Conservation (phyloP, 2,329 filamentous ascomycete genomes). For the Catunica adiposa region DNA sequence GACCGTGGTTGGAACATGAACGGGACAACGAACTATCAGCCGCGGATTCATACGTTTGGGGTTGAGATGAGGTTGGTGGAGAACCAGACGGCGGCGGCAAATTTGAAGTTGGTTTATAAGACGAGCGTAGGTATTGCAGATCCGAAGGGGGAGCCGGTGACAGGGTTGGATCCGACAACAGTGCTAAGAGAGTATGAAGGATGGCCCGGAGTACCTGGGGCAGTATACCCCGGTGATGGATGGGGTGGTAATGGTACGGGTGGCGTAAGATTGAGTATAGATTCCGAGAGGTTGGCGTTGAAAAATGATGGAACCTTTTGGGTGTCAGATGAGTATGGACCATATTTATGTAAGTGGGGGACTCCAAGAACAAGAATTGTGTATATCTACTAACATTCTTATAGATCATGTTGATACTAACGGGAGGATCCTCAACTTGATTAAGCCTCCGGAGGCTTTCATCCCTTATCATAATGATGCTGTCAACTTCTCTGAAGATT, state of each 20-base stretch:
- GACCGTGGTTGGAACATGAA: constrained; percentile 61
- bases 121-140: constrained; percentile 49
- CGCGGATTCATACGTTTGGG: constrained; percentile 50
- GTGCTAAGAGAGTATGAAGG: constrained; percentile 33
- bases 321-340: constrained; percentile 55
- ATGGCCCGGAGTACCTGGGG: constrained; percentile 45
- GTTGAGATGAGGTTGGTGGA: constrained; percentile 39
- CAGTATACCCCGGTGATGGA: constrained; percentile 49
- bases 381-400: not conserved
- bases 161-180: constrained; percentile 43
- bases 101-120: constrained; percentile 40
- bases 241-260: constrained; percentile 46
- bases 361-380: not conserved
- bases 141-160: constrained; percentile 43
- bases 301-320: constrained; percentile 45
- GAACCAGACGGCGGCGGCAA: constrained; percentile 36
- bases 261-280: constrained; percentile 42
- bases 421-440: not conserved
- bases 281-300: constrained; percentile 50
- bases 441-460: not conserved
- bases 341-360: constrained; percentile 46
- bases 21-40: constrained; percentile 51
- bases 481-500: constrained; percentile 44
- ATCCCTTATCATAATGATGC: constrained; percentile 1
- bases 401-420: not conserved